Evolutionary conservation across 352 stramenopile genomes (phyloP).

Genomic region (Pythium grandisporangium): DNA sequence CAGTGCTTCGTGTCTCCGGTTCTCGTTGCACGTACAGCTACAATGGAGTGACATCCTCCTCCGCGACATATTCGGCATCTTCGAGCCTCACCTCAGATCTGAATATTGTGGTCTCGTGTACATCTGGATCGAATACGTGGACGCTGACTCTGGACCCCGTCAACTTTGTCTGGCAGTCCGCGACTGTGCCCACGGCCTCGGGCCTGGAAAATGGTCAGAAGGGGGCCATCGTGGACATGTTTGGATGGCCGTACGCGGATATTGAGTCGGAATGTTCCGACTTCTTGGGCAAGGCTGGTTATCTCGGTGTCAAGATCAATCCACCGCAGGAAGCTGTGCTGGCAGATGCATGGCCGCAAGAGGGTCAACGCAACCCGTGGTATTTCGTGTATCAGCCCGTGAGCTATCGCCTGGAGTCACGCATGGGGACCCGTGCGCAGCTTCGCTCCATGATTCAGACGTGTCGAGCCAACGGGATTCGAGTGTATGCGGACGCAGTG

Average conservation of each 20-base stretch:
- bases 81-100: slow-evolving; percentile 19
- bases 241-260: slow-evolving; percentile 56
- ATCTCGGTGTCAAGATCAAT: slow-evolving; percentile 66
- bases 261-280: slow-evolving; percentile 50
- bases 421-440: slow-evolving; percentile 37
- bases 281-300: slow-evolving; percentile 46
- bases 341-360: slow-evolving; percentile 25
- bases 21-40: slow-evolving; percentile 27
- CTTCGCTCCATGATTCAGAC: slow-evolving; percentile 56
- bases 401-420: slow-evolving; percentile 48
- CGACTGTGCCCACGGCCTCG: slow-evolving; percentile 17
- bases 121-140: slow-evolving; percentile 8
- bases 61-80: slow-evolving; percentile 9
- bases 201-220: slow-evolving; percentile 35
- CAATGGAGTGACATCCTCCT: slow-evolving; percentile 11
- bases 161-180: slow-evolving; percentile 59
- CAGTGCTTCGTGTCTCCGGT: slow-evolving; percentile 13
- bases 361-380: slow-evolving; percentile 48
- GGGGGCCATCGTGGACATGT: slow-evolving; percentile 58
- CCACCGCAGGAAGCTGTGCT: slow-evolving; percentile 49
- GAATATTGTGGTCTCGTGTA: slow-evolving; percentile 20
- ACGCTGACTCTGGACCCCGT: slow-evolving; percentile 39
- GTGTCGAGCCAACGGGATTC: slow-evolving; percentile 45
- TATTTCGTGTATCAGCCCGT: slow-evolving; percentile 64
- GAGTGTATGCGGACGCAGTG: slow-evolving; percentile 32